These are phyloP conservation scores for Schizochytrium sp. DNA, from an alignment of 108 stramenopile genomes.

Conservation along the genomic window DNA sequence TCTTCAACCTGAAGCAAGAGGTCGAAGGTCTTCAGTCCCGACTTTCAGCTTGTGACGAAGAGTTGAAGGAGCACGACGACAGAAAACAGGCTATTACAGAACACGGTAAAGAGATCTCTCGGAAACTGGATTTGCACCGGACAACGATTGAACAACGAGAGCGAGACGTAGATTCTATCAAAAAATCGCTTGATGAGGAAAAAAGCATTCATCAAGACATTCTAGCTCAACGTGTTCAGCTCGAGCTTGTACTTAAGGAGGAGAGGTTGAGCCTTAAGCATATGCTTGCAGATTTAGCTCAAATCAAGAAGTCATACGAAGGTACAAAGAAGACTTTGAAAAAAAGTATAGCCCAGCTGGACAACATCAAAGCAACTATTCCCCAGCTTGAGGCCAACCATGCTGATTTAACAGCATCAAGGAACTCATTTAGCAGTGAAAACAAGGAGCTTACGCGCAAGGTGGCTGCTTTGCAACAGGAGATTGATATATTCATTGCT, in stretches of 20 bases:
- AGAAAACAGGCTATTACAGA: slow-evolving; percentile 70
- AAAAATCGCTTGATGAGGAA: slow-evolving; percentile 71
- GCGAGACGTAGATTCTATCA: slow-evolving; percentile 72
- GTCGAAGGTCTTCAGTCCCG: slow-evolving; percentile 60
- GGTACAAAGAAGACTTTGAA: slow-evolving; percentile 60
- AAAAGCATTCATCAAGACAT: slow-evolving; percentile 72
- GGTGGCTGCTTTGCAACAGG: slow-evolving; percentile 9
- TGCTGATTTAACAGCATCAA: not conserved
- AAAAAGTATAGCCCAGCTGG: slow-evolving; percentile 65
- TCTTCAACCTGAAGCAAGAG: slow-evolving; percentile 65
- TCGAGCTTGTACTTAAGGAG: slow-evolving; percentile 70
- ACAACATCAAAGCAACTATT: slow-evolving; percentile 47
- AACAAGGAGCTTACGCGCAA: slow-evolving; percentile 60
- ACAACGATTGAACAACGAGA: slow-evolving; percentile 71
- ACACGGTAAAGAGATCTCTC: slow-evolving; percentile 61
- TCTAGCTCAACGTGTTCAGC: slow-evolving; percentile 62
- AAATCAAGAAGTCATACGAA: slow-evolving; percentile 65
- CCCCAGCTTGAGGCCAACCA: not conserved
- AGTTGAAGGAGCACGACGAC: slow-evolving; percentile 57
- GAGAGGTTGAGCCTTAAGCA: slow-evolving; percentile 65
- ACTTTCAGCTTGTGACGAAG: slow-evolving; percentile 63
- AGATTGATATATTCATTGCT: slow-evolving; percentile 33
- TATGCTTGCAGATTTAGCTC: slow-evolving; percentile 40
- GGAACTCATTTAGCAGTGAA: not conserved
- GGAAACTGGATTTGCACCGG: slow-evolving; percentile 74